Evolutionary conservation across 2,329 filamentous ascomycete genomes (phyloP).

Genomic region (Hymenoscyphus scutula): DNA sequence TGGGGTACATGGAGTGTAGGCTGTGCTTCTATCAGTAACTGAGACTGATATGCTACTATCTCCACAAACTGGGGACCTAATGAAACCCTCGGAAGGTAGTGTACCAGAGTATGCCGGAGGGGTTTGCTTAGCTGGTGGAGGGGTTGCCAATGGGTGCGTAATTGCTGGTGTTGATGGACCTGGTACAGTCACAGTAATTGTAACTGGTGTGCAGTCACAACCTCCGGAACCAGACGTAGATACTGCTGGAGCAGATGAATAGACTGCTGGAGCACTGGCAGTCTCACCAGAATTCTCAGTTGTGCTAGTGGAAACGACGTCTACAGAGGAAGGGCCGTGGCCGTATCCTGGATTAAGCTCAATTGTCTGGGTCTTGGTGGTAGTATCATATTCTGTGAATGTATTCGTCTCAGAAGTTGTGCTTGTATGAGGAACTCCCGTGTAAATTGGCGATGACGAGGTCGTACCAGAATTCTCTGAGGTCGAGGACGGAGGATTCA

Average conservation of each 20-base stretch:
- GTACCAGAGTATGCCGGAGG: neutral
- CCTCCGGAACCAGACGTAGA: neutral
- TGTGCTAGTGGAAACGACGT: neutral
- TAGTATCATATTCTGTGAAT: constrained; percentile 3
- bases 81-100: neutral
- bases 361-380: constrained; percentile 9
- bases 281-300: neutral
- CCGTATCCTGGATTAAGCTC: constrained; percentile 7
- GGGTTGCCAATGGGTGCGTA: neutral
- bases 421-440: neutral
- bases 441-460: too few species aligned
- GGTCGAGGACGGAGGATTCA: neutral
- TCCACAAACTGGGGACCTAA: neutral
- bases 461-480: neutral
- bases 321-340: neutral
- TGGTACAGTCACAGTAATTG: constrained; percentile 3
- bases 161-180: neutral
- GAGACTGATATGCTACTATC: neutral
- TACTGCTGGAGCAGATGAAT: too few species aligned
- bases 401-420: constrained; percentile 4
- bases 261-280: neutral
- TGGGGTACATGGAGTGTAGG: neutral
- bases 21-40: too few species aligned
- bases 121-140: neutral
- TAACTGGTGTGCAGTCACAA: constrained; percentile 9